Base-by-base conservation (phyloP, 352 stramenopile genomes). In the Phytopythium oedochilum region DNA sequence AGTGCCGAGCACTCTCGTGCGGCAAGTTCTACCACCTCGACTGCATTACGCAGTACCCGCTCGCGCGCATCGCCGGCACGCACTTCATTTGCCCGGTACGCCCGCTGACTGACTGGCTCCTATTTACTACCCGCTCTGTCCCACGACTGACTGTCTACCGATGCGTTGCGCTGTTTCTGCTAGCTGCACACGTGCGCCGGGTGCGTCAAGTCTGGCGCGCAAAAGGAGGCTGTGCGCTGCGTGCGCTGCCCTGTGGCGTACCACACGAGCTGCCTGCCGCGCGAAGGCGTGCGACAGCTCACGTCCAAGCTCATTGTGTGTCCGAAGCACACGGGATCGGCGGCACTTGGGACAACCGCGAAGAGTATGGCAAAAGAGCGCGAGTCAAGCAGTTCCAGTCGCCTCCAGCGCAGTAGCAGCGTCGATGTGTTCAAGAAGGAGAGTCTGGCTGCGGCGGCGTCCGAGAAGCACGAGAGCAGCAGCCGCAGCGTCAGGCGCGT, bases 1-100 rank as follows among this genome's bases (percentile, higher is more conserved):
- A 92, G 56, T 94, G 85, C 55, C 75, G 85, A 28, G 85, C 85
- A 40, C 61, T 89, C 8, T 92, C 82, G 39, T 94, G 85, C 47
- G 85, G 85, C 26, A 93, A 93, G 55, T 94, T 85, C 55, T 94
- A 93, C 53, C 85, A 94, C 50, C 70, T 85, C 18, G 66, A 86
- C 34, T 94, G 85, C 48, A 90, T 94, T 44, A 83, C 78, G 32
- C 83, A 82, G 47, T 78, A 92, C 47, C 78, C 85, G 44, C 64
- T 94, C 36, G 84, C 85, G 7, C 63, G 85, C 20, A 76, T 76
- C 48, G 84, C 84, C 15, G 76, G 83, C 56, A 75, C 78, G 46
- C 75, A 88, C 56, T 94, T 94, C 53, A 94, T 94, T 44, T 94
- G 85, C 53, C 83, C 85, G 32, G 68, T 78, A 61, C 42, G 70